phyloP scores from a whole-genome alignment of 306 rosid species.

The Inga laurina region DNA sequence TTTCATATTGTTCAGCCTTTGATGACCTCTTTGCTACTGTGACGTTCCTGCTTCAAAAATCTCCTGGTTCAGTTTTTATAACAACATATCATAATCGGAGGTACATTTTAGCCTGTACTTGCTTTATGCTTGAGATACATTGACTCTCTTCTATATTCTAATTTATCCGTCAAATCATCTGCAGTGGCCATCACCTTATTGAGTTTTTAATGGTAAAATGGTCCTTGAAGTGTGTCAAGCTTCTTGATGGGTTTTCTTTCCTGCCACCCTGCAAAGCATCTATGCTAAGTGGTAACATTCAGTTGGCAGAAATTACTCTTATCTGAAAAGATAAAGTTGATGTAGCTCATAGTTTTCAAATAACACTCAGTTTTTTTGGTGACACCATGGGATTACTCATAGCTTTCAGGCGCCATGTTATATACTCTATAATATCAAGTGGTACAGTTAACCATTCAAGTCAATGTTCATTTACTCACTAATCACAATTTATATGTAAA shows the following conservation, averaged over 20 bases:
- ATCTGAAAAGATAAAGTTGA: conserved; percentile 44
- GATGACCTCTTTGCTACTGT: conserved; percentile 73
- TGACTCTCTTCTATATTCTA: background rate
- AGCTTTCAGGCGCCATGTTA: background rate
- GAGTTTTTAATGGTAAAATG: conserved; percentile 65
- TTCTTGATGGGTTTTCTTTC: conserved; percentile 84
- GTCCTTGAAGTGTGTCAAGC: conserved; percentile 77
- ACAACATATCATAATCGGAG: conserved; percentile 72
- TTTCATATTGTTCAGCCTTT: conserved; percentile 49
- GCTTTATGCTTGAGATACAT: conserved; percentile 22
- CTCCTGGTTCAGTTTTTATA: conserved; percentile 58
- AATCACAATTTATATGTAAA: background rate
- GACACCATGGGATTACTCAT: background rate
- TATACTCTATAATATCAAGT: background rate
- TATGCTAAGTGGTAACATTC: conserved; percentile 74
- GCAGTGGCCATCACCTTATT: conserved; percentile 71
- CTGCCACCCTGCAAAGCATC: conserved; percentile 74
- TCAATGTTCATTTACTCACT: background rate
- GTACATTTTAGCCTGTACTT: conserved; percentile 40
- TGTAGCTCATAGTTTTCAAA: conserved; percentile 34
- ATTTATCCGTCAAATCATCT: conserved; percentile 14
- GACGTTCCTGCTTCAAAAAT: conserved; percentile 61
- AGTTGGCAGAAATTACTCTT: conserved; percentile 79
- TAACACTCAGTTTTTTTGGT: conserved; percentile 18
- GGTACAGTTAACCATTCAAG: background rate